Evolutionary conservation across 2,329 filamentous ascomycete genomes (phyloP), one percentile per base, ranked within the genome.

Genomic region (Fusarium falciforme): DNA sequence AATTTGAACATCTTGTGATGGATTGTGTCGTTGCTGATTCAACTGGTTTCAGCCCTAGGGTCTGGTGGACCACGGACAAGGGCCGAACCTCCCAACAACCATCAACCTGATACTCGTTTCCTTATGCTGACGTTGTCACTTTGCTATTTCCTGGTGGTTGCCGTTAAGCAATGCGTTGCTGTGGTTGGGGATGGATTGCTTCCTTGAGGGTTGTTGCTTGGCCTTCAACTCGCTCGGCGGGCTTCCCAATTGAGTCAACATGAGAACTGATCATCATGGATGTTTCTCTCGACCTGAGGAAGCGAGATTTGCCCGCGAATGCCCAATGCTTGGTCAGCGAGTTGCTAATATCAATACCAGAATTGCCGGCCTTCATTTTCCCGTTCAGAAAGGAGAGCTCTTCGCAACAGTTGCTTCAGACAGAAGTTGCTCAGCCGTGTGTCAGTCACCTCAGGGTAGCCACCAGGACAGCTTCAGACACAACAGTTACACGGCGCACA

Each of bases 381-480:
- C 27, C n/a, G n/a, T 47, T 47, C 38, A 33, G 40, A 47, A 61
- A 10, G 40, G 25, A 27, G 17, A n/a, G 12, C 35, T 38, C 31
- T 29, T 60, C 36, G 38, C 59, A 49, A 47, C n/a, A 22, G 27
- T 47, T 61, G 14, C 59, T 61, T 25, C 22, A 44, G 36, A 31
- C 14, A 27, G 33, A 42, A 17, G 61, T 58, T 38, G 61, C 64
- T 52, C 60, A 49, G 61, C 36, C 60, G 62, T 63, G 42, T 47
- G 35, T 38, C 66, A 64, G 57, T 69, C 57, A 64, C 42, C 63
- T 75, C 60, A 61, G 75, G 68, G 74, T 77, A 64, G 55, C 66
- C 62, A 52, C 64, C 57, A 64, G 57, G 42, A 58, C 55, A 54
- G 40, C 58, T 42, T 55, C 40, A 47, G 29, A 62, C 63, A 17